Base-by-base conservation (phyloP, 148 eudicot genomes). In the Rhododendron simsii region DNA sequence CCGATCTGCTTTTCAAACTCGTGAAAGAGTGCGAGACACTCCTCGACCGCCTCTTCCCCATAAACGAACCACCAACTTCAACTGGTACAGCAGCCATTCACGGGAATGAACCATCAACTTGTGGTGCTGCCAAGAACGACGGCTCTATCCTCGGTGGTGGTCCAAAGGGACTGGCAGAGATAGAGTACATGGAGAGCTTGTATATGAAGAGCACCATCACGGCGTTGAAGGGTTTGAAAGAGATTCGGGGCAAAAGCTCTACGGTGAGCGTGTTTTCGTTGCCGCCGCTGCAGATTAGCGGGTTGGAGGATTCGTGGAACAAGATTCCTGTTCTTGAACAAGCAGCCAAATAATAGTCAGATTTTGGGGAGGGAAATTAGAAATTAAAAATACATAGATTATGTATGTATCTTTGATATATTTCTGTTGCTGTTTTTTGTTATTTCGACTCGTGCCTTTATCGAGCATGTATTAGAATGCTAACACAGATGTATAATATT, bases 11-110 rank as follows among this genome's bases (percentile, higher is more conserved):
- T 2, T 89, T 89, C 92, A 92, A 94, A 84, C 96, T 96, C 0
- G 99, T 96, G 14, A 95, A 96, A 82, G 94, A 96, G 87, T 94
- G 98, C 63, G 98, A 94, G 91, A 86, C 88, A 20, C 89, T 96
- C 93, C 93, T 96, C 23, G 93, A 92, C 85, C 83, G 82, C 44
- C 92, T 96, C 69, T 94, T 95, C 85, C 92, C 96, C 3, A 69
- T 85, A 8, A 87, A 89, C 3, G 88, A 91, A 82, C 91, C 90
- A 44, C 59, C 93, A 73, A 85, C 76, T 4, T 81, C 90, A n/a
- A 80, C 86, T 20, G 78, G 44, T 15, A 44, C 85, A 59, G 41
- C 83, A 12, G 88, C 85, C 57, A 85, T 35, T 20, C n/a, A 6
- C 12, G 41, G 69, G 85, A 75, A 85, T 21, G 91, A 90, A 26